phyloP scores from a whole-genome alignment of 2,329 filamentous ascomycete genomes.

The Fusarium robinianum region DNA sequence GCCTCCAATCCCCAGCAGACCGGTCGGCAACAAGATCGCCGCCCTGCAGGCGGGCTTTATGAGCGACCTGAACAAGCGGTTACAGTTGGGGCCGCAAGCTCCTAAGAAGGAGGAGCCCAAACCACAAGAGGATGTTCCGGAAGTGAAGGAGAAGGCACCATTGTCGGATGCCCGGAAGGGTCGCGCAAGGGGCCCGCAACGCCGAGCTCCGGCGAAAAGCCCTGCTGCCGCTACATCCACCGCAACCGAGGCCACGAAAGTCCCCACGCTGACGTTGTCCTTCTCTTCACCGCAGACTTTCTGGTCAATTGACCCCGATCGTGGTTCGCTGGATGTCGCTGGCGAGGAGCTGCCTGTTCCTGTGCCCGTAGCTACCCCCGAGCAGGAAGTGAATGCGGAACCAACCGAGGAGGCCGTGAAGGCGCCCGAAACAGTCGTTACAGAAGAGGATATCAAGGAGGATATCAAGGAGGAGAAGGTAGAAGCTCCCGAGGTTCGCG shows the following conservation, averaged over 20 bases:
- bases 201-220: conserved; percentile 66
- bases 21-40: conserved; percentile 83
- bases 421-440: not conserved
- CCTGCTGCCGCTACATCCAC: conserved; percentile 45
- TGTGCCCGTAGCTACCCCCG: no score
- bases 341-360: conserved; percentile 19
- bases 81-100: conserved; percentile 82
- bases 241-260: conserved; percentile 35
- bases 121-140: conserved; percentile 58
- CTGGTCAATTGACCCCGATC: conserved; percentile 58
- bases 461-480: conserved; percentile 19
- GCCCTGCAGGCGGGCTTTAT: conserved; percentile 90
- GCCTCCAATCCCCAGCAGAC: conserved; percentile 75
- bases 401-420: conserved; percentile 3
- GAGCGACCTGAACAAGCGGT: conserved; percentile 86
- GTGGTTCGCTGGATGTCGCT: conserved; percentile 46
- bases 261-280: conserved; percentile 46
- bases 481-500: conserved; percentile 19
- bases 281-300: conserved; percentile 54
- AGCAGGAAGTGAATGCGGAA: conserved; percentile 16
- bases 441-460: conserved; percentile 16
- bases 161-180: conserved; percentile 88
- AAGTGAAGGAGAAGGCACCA: conserved; percentile 73
- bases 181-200: conserved; percentile 83
- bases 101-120: conserved; percentile 73